These are phyloP conservation scores for Cutaneotrichosporon dermatis DNA, from an alignment of 1,284 basidiomycete genomes.

Conservation along the genomic window DNA sequence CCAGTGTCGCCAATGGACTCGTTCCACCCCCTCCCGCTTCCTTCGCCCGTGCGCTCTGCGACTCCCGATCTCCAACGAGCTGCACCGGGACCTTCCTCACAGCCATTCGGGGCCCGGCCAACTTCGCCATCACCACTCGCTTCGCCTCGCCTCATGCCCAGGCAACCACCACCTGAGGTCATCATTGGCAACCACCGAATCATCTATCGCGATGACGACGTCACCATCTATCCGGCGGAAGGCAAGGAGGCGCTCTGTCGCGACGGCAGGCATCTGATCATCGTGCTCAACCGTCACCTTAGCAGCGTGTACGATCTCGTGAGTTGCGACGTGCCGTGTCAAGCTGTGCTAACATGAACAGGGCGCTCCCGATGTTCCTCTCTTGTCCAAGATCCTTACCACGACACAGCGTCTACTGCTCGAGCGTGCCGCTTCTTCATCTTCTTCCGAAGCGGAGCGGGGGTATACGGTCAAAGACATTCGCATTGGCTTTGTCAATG, in stretches of 20 bases:
- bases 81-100: not conserved
- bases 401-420: slow-evolving; percentile 28
- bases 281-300: slow-evolving; percentile 42
- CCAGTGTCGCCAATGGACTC: slow-evolving; percentile 5
- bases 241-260: slow-evolving; percentile 37
- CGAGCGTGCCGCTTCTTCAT: not conserved
- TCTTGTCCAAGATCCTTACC: slow-evolving; percentile 38
- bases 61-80: slow-evolving; percentile 16
- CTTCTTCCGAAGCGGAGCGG: slow-evolving; percentile 4
- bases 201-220: slow-evolving; percentile 35
- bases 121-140: not conserved
- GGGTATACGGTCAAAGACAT: slow-evolving; percentile 21
- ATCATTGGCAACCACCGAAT: slow-evolving; percentile 32
- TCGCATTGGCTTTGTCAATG: slow-evolving; percentile 38
- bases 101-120: not conserved
- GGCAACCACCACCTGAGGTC: slow-evolving; percentile 7
- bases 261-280: slow-evolving; percentile 41
- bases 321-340: slow-evolving; percentile 14
- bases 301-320: slow-evolving; percentile 46
- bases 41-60: slow-evolving; percentile 12
- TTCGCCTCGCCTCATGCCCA: slow-evolving; percentile 2
- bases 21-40: slow-evolving; percentile 7
- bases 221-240: slow-evolving; percentile 36
- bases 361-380: slow-evolving; percentile 43
- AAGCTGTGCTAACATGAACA: slow-evolving; percentile 10